Conservation (phyloP, 2,329 filamentous ascomycete genomes). For the Fusarium sp. region DNA sequence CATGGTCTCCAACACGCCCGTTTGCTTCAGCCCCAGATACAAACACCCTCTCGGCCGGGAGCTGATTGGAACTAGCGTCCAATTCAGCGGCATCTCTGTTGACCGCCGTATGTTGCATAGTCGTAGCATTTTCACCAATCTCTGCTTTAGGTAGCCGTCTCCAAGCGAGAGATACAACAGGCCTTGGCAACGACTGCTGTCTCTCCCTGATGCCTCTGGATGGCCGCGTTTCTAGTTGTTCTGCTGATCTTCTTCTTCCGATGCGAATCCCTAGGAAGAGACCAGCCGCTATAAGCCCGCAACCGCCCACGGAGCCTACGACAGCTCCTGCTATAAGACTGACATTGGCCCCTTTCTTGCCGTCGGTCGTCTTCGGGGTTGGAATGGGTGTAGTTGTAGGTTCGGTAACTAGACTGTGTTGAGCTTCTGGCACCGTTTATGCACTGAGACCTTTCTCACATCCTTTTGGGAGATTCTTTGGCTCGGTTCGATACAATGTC, state of each 20-base stretch:
- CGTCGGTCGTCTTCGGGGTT: neutral
- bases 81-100: neutral
- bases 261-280: neutral
- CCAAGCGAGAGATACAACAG: neutral
- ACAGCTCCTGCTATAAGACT: neutral
- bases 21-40: neutral
- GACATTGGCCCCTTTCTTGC: neutral
- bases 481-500: neutral
- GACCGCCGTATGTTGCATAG: neutral
- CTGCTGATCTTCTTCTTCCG: neutral
- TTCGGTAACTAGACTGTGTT: neutral
- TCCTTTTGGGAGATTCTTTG: neutral
- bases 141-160: neutral
- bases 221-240: neutral
- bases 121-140: neutral
- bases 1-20: neutral
- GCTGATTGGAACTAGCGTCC: neutral
- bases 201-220: neutral
- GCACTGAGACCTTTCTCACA: neutral
- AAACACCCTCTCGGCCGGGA: neutral
- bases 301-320: neutral
- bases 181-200: neutral
- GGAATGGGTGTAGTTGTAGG: neutral
- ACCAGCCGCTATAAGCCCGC: neutral
- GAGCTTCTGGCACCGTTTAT: neutral